These are phyloP conservation scores for Monosporascus ibericus DNA, from an alignment of 2,329 filamentous ascomycete genomes.

Conservation along the genomic window DNA sequence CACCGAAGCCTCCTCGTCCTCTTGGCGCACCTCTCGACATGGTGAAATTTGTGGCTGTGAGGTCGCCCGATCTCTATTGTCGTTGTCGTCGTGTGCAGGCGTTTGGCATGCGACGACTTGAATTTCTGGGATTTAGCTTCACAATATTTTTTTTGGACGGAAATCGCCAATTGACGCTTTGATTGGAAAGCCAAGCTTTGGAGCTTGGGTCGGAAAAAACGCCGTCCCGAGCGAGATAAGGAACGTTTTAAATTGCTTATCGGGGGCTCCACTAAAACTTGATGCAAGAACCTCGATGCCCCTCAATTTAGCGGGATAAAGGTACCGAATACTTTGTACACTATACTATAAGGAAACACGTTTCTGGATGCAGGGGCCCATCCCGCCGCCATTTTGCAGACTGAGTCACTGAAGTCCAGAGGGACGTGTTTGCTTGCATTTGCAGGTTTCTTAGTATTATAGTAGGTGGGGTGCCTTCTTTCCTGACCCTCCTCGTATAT, in stretches of 20 bases:
- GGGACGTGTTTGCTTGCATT: background rate
- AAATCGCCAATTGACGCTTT: background rate
- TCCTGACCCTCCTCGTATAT: background rate
- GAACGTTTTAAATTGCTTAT: background rate
- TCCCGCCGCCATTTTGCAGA: background rate
- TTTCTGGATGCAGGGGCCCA: background rate
- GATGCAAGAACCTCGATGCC: background rate
- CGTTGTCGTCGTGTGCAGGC: background rate
- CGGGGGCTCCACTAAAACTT: background rate
- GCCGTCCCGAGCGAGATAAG: background rate
- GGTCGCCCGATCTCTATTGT: background rate
- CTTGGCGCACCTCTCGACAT: slow-evolving; percentile 29
- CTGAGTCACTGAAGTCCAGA: background rate
- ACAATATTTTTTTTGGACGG: background rate
- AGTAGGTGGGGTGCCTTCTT: background rate
- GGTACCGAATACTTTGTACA: background rate
- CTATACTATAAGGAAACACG: background rate
- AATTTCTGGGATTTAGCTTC: background rate
- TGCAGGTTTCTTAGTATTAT: background rate
- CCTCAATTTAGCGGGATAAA: background rate
- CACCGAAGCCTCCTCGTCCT: slow-evolving; percentile 25
- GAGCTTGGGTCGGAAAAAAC: background rate
- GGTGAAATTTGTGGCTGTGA: background rate
- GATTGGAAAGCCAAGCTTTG: background rate
- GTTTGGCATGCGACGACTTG: background rate